Evolutionary conservation across 1,284 basidiomycete species (phyloP).

Genomic region (Cryptococcus depauperatus): DNA sequence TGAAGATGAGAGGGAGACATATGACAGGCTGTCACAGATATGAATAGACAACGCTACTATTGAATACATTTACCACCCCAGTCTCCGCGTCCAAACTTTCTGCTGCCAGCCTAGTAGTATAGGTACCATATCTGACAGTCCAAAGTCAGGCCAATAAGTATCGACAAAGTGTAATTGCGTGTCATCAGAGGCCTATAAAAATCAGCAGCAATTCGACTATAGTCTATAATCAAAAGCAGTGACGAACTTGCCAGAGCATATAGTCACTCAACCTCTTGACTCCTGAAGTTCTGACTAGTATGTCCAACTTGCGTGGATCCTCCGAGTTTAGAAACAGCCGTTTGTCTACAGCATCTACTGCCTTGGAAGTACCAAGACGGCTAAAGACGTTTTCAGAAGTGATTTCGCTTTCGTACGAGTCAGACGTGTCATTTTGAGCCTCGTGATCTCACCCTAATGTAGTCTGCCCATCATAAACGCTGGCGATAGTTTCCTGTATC

Average conservation of each 20-base stretch:
- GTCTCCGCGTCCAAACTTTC: conserved; percentile 49
- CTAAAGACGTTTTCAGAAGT: conserved; percentile 15
- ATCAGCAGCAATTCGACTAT: no score
- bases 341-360: conserved; percentile 9
- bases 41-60: conserved; percentile 9
- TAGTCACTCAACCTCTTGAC: conserved; percentile 87
- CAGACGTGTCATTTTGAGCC: background rate
- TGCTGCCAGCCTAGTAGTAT: conserved; percentile 79
- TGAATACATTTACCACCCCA: conserved; percentile 15
- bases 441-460: conserved; percentile 37
- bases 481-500: conserved; percentile 54
- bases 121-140: conserved; percentile 74
- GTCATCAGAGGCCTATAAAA: conserved; percentile 52
- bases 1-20: conserved; percentile 37
- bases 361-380: conserved; percentile 15
- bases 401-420: conserved; percentile 9
- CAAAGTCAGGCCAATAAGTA: conserved; percentile 92
- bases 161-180: conserved; percentile 89
- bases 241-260: conserved; percentile 84
- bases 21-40: no score
- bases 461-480: conserved; percentile 47
- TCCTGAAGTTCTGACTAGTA: conserved; percentile 85
- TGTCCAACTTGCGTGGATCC: conserved; percentile 55
- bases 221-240: background rate
- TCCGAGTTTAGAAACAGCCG: conserved; percentile 4